A percentile compares a stretch with the other conserved stretches of the same genome.
Evolutionary conservation across 495 filamentous ascomycete species (phyloP).

Genomic region (Geopyxis carbonaria): DNA sequence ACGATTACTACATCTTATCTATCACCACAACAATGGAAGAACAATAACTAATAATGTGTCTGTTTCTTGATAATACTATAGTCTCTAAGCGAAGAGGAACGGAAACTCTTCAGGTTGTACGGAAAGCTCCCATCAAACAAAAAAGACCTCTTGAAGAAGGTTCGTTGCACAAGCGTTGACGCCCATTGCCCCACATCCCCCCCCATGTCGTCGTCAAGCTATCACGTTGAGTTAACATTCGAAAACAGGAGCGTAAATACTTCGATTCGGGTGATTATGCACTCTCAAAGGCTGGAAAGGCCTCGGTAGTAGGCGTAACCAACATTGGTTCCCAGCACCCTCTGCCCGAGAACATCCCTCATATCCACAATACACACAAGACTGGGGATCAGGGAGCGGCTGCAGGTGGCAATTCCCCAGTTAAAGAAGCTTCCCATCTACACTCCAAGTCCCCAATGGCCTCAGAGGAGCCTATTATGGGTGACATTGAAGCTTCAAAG

Average conservation of each 20-base stretch:
- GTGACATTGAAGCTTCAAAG: conserved; percentile 8
- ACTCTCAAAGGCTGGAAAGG: conserved; percentile 95
- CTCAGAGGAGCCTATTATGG: conserved; percentile 18
- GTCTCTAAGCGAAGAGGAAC: conserved; percentile 81
- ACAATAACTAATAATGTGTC: conserved; percentile 2
- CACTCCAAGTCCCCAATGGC: conserved; percentile 22
- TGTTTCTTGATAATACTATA: conserved; percentile 28
- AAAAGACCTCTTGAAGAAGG: conserved; percentile 87
- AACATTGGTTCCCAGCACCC: conserved; percentile 88
- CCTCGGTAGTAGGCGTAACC: conserved; percentile 81
- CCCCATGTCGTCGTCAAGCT: conserved; percentile 5
- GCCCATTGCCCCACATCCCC: neutral
- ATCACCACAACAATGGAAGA: conserved; percentile 1
- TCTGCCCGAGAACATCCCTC: conserved; percentile 89
- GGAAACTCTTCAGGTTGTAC: conserved; percentile 87
- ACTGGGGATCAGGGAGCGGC: conserved; percentile 26
- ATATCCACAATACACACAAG: conserved; percentile 33
- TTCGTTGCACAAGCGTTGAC: conserved; percentile 18
- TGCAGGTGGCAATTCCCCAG: conserved; percentile 26
- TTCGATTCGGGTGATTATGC: conserved; percentile 98
- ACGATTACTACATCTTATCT: conserved; percentile 4
- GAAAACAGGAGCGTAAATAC: conserved; percentile 77
- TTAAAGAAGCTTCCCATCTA: conserved; percentile 21
- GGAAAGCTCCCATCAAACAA: conserved; percentile 93
- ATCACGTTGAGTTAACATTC: conserved; percentile 1